Percentiles rank a stretch among this genome's conserved stretches.
phyloP scores from a whole-genome alignment of 2,329 filamentous ascomycete species.

The Colletotrichum caudatum region DNA sequence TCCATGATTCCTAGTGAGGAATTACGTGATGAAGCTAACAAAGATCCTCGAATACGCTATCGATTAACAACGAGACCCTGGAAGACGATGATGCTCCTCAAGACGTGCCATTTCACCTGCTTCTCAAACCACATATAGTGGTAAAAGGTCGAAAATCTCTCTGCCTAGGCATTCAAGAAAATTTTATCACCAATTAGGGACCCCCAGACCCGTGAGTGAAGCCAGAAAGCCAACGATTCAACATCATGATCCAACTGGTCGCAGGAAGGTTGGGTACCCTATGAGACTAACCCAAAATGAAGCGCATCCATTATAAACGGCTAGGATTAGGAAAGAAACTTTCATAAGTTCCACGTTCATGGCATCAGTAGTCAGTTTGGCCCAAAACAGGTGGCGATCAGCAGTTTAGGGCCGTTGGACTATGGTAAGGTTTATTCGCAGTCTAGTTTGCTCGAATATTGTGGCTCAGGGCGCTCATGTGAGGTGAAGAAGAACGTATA shows the following conservation, averaged over 20 bases:
- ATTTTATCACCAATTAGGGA: background rate
- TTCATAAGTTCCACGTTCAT: background rate
- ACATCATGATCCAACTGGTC: background rate
- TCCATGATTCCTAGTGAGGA: background rate
- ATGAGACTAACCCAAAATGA: background rate
- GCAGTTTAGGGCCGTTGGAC: no score
- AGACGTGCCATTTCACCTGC: background rate
- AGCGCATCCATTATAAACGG: background rate
- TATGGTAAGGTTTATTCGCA: no score
- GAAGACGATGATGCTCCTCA: no score
- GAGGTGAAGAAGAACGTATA: background rate
- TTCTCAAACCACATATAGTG: background rate
- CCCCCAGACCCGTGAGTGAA: background rate
- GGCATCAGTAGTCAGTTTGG: background rate
- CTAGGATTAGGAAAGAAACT: background rate
- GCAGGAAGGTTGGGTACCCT: background rate
- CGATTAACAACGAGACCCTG: background rate
- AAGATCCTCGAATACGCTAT: slow-evolving; percentile 1
- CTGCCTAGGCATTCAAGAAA: background rate
- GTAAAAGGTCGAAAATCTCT: background rate
- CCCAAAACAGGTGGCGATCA: background rate
- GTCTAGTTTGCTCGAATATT: background rate
- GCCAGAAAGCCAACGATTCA: background rate
- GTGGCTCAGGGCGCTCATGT: background rate
- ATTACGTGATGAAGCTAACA: slow-evolving; percentile 16